Conservation (phyloP, 768 basidiomycete genomes). For the Lactifluus pinguis region DNA sequence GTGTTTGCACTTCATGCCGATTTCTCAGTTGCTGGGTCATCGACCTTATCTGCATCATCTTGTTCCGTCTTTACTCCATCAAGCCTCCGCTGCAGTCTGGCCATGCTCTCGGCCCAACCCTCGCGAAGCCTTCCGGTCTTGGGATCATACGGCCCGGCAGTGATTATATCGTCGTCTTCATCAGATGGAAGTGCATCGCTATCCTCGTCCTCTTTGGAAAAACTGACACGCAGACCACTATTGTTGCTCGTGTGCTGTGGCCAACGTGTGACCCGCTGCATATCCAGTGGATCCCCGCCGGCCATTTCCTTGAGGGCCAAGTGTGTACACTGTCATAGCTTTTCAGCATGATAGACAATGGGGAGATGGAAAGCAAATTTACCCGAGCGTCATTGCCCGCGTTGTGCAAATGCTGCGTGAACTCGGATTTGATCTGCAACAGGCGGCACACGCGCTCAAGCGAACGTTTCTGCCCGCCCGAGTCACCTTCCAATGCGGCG, state of each 20-base stretch:
- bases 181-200: conserved; percentile 17
- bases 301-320: conserved; percentile 63
- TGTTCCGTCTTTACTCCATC: background rate
- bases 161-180: conserved; percentile 14
- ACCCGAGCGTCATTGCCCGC: conserved; percentile 85
- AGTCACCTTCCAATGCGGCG: conserved; percentile 59
- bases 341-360: background rate
- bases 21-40: background rate
- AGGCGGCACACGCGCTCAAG: conserved; percentile 57
- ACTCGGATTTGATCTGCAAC: conserved; percentile 38
- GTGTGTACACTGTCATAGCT: conserved; percentile 52
- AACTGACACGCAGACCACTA: conserved; percentile 42
- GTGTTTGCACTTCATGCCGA: background rate
- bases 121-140: conserved; percentile 15
- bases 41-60: background rate
- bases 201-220: conserved; percentile 53
- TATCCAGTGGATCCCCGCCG: conserved; percentile 59
- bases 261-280: conserved; percentile 74
- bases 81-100: background rate
- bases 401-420: conserved; percentile 58
- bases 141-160: conserved; percentile 18
- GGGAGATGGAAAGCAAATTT: conserved; percentile 20
- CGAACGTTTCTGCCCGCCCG: conserved; percentile 39
- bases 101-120: conserved; percentile 6
- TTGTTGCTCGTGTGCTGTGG: conserved; percentile 39